Evolutionary conservation across 108 stramenopile genomes (phyloP).

Genomic region (Discostella pseudostelligera): DNA sequence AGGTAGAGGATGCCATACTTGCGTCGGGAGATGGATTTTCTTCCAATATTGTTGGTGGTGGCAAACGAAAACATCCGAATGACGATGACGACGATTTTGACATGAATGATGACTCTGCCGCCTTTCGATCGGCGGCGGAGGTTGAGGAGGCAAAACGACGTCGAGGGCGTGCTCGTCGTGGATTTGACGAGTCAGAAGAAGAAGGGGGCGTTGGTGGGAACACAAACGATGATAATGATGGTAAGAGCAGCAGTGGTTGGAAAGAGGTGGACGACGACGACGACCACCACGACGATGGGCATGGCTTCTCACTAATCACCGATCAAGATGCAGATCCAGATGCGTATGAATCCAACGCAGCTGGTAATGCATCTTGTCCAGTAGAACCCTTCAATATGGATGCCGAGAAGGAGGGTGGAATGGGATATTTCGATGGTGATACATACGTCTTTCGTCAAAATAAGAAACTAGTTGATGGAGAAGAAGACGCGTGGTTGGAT

Average conservation of each 20-base stretch:
- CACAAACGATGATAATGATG: slow-evolving; percentile 2
- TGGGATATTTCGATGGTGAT: slow-evolving; percentile 84
- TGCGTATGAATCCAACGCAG: slow-evolving; percentile 42
- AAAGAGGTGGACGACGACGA: neutral
- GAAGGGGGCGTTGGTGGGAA: neutral
- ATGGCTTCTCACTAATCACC: slow-evolving; percentile 35
- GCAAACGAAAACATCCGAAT: neutral
- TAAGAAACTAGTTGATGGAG: slow-evolving; percentile 42
- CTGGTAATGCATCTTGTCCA: slow-evolving; percentile 42
- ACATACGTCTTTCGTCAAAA: slow-evolving; percentile 78
- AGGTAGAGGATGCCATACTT: slow-evolving; percentile 40
- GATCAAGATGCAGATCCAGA: slow-evolving; percentile 35
- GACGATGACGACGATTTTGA: slow-evolving; percentile 15
- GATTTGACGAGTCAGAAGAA: slow-evolving; percentile 3
- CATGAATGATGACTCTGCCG: slow-evolving; percentile 19
- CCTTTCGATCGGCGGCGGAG: slow-evolving; percentile 17
- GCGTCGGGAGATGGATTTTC: slow-evolving; percentile 36
- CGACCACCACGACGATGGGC: neutral
- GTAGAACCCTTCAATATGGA: slow-evolving; percentile 88
- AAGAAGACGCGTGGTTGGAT: slow-evolving; percentile 84
- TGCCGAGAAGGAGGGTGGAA: slow-evolving; percentile 72
- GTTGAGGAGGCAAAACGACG: slow-evolving; percentile 36
- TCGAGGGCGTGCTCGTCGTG: slow-evolving; percentile 34
- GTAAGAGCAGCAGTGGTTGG: neutral
- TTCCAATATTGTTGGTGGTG: slow-evolving; percentile 3